phyloP scores from a whole-genome alignment of 306 rosid genomes.

The Macrotyloma uniflorum region DNA sequence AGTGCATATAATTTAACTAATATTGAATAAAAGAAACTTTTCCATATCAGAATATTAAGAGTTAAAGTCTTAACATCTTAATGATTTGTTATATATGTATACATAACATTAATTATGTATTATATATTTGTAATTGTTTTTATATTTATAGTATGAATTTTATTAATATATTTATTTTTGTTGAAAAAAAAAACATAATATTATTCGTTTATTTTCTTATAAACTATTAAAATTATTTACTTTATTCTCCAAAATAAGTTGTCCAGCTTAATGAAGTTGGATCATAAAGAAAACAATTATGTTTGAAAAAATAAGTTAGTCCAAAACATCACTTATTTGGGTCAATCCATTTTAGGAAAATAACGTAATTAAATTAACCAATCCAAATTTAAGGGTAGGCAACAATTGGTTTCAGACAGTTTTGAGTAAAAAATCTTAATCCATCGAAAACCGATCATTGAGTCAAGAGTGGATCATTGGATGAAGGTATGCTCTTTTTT shows the following conservation, averaged over 20 bases:
- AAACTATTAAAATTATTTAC: background rate
- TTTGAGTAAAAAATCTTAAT: no score
- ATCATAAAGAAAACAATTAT: background rate
- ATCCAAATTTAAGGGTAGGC: no score
- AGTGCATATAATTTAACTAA: background rate
- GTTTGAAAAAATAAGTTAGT: no score
- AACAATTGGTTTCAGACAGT: no score
- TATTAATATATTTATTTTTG: no score
- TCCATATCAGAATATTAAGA: background rate
- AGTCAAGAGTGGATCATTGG: no score
- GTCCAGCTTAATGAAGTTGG: background rate
- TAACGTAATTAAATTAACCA: background rate
- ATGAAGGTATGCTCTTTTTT: no score
- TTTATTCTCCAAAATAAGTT: background rate
- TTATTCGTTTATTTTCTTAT: background rate
- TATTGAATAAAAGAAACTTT: background rate
- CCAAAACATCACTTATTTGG: background rate
- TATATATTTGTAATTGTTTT: no score
- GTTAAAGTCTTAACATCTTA: background rate
- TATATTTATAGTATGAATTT: no score
- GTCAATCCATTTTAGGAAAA: background rate
- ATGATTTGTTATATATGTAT: background rate
- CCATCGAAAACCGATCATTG: no score
- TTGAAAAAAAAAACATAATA: no score
- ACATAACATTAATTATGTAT: no score